These are phyloP conservation scores for Linnemannia hyalina DNA, from an alignment of 192 early-diverging fungal species.

Conservation along the genomic window DNA sequence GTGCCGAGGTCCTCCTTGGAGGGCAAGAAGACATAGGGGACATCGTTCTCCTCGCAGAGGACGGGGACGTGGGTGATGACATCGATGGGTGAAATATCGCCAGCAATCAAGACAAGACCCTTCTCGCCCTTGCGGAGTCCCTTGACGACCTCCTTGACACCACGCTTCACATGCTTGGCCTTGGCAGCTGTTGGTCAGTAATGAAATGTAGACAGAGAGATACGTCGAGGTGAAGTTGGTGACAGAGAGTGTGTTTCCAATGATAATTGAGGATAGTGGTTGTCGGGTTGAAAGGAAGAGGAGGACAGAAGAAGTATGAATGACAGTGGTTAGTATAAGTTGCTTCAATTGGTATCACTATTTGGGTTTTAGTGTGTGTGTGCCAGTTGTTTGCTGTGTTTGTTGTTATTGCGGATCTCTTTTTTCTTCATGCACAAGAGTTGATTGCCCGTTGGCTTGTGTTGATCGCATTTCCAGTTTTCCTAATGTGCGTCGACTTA, in stretches of 20 bases:
- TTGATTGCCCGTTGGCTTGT: neutral
- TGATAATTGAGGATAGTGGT: neutral
- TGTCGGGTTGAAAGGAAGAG: neutral
- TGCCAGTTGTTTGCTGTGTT: neutral
- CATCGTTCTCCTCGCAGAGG: slow-evolving; percentile 95
- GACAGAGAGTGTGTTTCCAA: neutral
- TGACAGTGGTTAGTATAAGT: neutral
- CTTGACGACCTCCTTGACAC: slow-evolving; percentile 98
- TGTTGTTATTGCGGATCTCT: neutral
- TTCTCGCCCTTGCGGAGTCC: slow-evolving; percentile 95
- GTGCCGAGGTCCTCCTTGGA: slow-evolving; percentile 96
- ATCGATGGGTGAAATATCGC: slow-evolving; percentile 97
- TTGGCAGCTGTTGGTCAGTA: slow-evolving; percentile 73
- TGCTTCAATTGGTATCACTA: neutral
- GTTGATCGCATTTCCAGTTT: neutral
- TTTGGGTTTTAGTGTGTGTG: neutral
- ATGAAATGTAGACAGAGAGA: neutral
- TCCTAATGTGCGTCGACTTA: neutral
- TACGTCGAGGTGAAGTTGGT: neutral
- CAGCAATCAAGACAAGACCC: slow-evolving; percentile 95
- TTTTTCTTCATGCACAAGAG: neutral
- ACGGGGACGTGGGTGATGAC: slow-evolving; percentile 98
- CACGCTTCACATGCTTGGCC: slow-evolving; percentile 90
- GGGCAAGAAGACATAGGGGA: slow-evolving; percentile 97
- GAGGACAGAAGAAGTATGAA: neutral